Conservation (phyloP, 345 rosid species). For the Eucalyptus caleyi region DNA sequence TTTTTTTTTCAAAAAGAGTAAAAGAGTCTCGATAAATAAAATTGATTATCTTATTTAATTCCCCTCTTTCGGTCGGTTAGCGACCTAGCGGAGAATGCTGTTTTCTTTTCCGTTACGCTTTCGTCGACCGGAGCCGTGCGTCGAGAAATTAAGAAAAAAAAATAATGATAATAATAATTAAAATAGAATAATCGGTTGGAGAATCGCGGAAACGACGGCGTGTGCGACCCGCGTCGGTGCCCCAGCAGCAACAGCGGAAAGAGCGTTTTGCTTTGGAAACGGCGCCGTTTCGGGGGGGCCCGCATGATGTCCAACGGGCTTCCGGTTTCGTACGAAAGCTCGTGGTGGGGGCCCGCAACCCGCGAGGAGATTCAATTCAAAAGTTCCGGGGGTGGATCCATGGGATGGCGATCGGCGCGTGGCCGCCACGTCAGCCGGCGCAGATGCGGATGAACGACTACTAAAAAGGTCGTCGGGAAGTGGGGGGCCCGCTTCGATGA, state of each 20-base stretch:
- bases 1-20: neutral
- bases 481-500: neutral
- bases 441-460: neutral
- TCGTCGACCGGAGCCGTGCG: neutral
- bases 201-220: neutral
- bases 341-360: neutral
- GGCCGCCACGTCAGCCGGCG: neutral
- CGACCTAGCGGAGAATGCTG: neutral
- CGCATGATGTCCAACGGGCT: neutral
- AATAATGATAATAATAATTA: neutral
- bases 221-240: neutral
- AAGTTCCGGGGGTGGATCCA: neutral
- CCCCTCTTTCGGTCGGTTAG: neutral
- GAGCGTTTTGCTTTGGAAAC: neutral
- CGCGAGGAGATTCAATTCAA: neutral
- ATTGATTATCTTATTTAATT: neutral
- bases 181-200: neutral
- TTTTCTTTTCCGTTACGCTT: neutral
- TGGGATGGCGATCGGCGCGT: neutral
- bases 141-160: neutral
- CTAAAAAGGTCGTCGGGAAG: no score
- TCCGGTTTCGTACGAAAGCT: neutral
- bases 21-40: neutral
- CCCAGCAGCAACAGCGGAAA: neutral
- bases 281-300: neutral